These are phyloP conservation scores for Stevia rebaudiana DNA, from an alignment of 140 eudicot genomes.

Conservation along the genomic window DNA sequence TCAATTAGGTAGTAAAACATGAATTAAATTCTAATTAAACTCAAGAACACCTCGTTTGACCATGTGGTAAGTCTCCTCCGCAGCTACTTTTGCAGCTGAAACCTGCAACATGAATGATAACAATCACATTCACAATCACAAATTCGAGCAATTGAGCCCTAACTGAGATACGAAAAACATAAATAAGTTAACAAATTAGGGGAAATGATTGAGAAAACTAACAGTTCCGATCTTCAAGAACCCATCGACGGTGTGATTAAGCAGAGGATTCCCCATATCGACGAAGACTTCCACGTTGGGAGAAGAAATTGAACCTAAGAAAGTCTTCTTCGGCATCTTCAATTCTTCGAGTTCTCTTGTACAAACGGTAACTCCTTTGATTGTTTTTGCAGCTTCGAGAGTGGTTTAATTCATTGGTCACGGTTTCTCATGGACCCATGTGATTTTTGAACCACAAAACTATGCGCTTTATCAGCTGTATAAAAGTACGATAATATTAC, in stretches of 20 bases:
- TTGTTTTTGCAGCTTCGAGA: background rate
- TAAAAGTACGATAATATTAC: too few relatives aligned
- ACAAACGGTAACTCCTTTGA: slow-evolving; percentile 10
- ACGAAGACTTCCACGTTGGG: slow-evolving; percentile 59
- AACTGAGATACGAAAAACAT: background rate
- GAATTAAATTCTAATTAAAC: background rate
- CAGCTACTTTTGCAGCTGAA: slow-evolving; percentile 55
- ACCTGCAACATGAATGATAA: slow-evolving; percentile 43
- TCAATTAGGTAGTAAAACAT: slow-evolving; percentile 10
- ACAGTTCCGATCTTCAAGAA: slow-evolving; percentile 90
- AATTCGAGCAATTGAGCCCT: background rate
- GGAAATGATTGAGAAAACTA: background rate
- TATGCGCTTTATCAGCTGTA: slow-evolving; percentile 2
- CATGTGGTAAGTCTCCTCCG: slow-evolving; percentile 59
- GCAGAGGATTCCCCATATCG: slow-evolving; percentile 62
- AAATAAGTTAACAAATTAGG: background rate
- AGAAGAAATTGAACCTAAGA: slow-evolving; percentile 40
- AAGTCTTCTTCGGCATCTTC: slow-evolving; percentile 45
- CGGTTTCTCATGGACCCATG: slow-evolving; percentile 21
- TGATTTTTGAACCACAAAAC: slow-evolving; percentile 18
- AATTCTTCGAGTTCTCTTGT: slow-evolving; percentile 1
- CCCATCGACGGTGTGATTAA: slow-evolving; percentile 75
- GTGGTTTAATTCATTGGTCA: background rate
- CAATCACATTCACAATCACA: slow-evolving; percentile 3
- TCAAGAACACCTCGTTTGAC: slow-evolving; percentile 44